A percentile compares a stretch with the other conserved stretches of the same genome.
Conservation (phyloP, 129 eudicot genomes). For the Pulicaria dysenterica region DNA sequence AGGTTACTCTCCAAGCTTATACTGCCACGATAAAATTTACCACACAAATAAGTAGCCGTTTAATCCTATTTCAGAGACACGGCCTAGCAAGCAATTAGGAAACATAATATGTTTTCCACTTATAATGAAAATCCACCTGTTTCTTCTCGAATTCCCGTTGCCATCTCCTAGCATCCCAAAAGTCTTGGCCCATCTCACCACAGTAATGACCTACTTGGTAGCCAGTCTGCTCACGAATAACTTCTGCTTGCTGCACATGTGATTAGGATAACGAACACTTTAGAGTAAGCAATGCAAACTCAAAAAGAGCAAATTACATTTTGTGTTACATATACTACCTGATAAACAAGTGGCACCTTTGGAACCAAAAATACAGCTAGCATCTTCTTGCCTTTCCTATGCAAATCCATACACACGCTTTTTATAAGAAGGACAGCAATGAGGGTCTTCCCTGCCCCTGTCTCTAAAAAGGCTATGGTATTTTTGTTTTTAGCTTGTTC, state of each 20-base stretch:
- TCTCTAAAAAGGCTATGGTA: conserved; percentile 93
- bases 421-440: conserved; percentile 92
- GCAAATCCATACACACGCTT: conserved; percentile 63
- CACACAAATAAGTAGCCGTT: no score
- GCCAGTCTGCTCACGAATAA: conserved; percentile 91
- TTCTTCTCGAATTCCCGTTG: conserved; percentile 95
- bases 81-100: not conserved
- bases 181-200: conserved; percentile 99
- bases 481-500: conserved; percentile 87
- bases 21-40: not conserved
- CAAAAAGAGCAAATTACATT: not conserved
- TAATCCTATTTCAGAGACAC: not conserved
- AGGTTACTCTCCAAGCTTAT: conserved; percentile 6
- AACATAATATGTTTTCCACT: not conserved
- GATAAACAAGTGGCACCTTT: conserved; percentile 97
- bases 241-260: conserved; percentile 93
- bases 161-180: conserved; percentile 99
- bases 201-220: conserved; percentile 94
- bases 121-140: conserved; percentile 54
- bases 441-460: conserved; percentile 97
- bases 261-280: conserved; percentile 16
- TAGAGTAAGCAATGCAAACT: conserved; percentile 15
- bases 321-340: conserved; percentile 47
- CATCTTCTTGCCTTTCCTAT: conserved; percentile 72
- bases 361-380: conserved; percentile 95